These are phyloP conservation scores for Gonium pectorale DNA, from an alignment of 139 green algal species.

Conservation along the genomic window DNA sequence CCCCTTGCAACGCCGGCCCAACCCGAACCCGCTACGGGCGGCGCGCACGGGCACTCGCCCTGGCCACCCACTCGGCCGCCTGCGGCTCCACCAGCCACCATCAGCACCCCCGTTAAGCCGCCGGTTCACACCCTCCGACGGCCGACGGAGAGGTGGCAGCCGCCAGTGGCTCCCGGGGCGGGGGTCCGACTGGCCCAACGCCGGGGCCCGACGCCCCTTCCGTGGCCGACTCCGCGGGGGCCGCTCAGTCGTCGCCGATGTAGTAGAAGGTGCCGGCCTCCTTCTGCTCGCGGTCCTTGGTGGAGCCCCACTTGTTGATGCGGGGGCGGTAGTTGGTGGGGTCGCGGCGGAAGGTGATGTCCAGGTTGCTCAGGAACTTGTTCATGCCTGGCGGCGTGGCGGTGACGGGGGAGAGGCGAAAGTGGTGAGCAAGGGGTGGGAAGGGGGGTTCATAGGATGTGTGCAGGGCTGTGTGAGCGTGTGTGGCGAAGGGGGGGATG, in stretches of 20 bases:
- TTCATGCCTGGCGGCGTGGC: slow-evolving; percentile 95
- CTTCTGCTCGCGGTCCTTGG: slow-evolving; percentile 98
- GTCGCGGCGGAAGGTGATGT: slow-evolving; percentile 99
- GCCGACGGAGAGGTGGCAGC: no score
- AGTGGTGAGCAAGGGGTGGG: not conserved
- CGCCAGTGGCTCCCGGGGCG: no score
- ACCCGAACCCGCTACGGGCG: no score
- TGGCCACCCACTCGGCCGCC: no score
- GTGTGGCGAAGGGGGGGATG: not conserved
- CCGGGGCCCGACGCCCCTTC: no score
- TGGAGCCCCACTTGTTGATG: slow-evolving; percentile 98
- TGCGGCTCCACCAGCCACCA: no score
- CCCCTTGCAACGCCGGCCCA: no score
- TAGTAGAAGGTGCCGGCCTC: slow-evolving; percentile 91
- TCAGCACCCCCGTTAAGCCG: no score
- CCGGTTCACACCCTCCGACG: no score
- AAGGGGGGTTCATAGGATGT: not conserved
- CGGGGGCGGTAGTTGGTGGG: slow-evolving; percentile 98
- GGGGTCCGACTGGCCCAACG: no score
- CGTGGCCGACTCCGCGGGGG: not conserved
- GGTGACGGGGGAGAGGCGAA: not conserved
- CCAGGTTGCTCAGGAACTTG: slow-evolving; percentile 93
- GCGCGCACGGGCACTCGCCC: no score
- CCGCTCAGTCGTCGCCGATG: slow-evolving; percentile 57
- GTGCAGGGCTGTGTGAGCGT: not conserved